Evolutionary conservation across 1,139 yeast genomes (phyloP).

Genomic region (Yamadazyma triangularis): DNA sequence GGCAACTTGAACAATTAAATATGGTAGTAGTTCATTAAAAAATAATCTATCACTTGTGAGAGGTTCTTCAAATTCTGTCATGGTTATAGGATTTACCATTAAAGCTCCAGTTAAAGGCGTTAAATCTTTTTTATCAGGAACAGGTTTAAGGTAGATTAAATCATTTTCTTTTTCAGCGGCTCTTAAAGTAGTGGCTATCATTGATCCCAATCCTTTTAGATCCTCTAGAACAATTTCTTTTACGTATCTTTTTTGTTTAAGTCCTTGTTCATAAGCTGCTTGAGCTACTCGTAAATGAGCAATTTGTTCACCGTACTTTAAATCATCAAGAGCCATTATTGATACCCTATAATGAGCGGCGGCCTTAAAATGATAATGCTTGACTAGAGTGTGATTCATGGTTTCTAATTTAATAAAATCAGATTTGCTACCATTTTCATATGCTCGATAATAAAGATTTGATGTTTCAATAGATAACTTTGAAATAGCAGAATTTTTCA

Average conservation of each 20-base stretch:
- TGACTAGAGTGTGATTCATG: slow-evolving; percentile 56
- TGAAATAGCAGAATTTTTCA: slow-evolving; percentile 61
- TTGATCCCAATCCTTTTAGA: slow-evolving; percentile 40
- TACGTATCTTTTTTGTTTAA: slow-evolving; percentile 40
- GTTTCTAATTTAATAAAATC: slow-evolving; percentile 57
- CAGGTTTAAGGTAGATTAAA: slow-evolving; percentile 62
- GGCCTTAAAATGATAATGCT: slow-evolving; percentile 60
- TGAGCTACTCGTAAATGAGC: slow-evolving; percentile 47
- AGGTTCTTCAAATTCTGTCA: slow-evolving; percentile 23
- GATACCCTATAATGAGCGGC: slow-evolving; percentile 68
- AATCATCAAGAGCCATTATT: slow-evolving; percentile 39
- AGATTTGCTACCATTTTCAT: slow-evolving; percentile 41
- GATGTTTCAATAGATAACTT: slow-evolving; percentile 63
- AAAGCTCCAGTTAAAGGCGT: slow-evolving; percentile 45
- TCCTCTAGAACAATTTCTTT: slow-evolving; percentile 41
- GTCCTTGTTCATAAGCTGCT: slow-evolving; percentile 29
- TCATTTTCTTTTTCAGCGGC: slow-evolving; percentile 77
- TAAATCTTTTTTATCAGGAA: slow-evolving; percentile 47
- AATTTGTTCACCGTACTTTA: slow-evolving; percentile 68
- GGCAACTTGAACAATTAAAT: slow-evolving; percentile 59
- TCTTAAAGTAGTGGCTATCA: slow-evolving; percentile 42
- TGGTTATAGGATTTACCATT: slow-evolving; percentile 51
- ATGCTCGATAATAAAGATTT: slow-evolving; percentile 49
- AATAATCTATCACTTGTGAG: slow-evolving; percentile 21
- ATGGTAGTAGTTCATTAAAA: slow-evolving; percentile 62